Base-by-base conservation (phyloP, 148 eudicot species). In the Gaultheria prostrata region DNA sequence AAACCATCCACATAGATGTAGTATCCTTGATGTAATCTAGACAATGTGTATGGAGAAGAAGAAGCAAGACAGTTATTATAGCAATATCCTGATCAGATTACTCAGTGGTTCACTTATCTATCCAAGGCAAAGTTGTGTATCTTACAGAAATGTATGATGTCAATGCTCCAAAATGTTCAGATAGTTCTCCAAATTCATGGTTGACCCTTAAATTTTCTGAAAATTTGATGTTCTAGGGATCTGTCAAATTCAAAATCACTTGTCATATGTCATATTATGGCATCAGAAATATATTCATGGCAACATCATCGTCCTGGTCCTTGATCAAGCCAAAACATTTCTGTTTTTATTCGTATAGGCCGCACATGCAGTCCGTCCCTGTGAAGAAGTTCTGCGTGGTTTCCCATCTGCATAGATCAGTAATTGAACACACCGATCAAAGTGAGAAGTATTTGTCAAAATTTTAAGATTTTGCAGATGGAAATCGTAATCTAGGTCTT, bases 101-200 rank as follows among this genome's bases (percentile, higher is more conserved):
- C 54, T 63, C 39, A 4, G 18, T 6, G 61, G 79, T 54, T 54
- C 67, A 70, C 32, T 45, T 43, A 30, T 56, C 79, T 43, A 82
- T 28, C 24, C 48, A 30, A 32, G 59, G 54, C 46, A 49, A 72
- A 48, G 35, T 63, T 56, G 56, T 46, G 81, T 76, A 61, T 69
- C 98, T 91, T 89, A 94, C 98, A 57, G 90, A 87, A 83, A 87
- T 85, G 83, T 91, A 88, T 8, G 92, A 87, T 17, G 89, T 85
- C 59, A 93, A 78, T 87, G 94, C 87, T 82, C 83, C 77, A 78
- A 88, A 35, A 33, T 80, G 85, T 83, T 88, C 77, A 35, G 90
- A 87, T 78, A 93, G 80, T 75, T 88, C 92, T 88, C 84, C 87
- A 79, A 85, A n/a, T n/a, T n/a, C n/a, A n/a, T n/a, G n/a, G n/a